A percentile compares a stretch with the other conserved stretches of the same genome.
Conservation (phyloP, 306 rosid species). For the Gleditsia sinensis region DNA sequence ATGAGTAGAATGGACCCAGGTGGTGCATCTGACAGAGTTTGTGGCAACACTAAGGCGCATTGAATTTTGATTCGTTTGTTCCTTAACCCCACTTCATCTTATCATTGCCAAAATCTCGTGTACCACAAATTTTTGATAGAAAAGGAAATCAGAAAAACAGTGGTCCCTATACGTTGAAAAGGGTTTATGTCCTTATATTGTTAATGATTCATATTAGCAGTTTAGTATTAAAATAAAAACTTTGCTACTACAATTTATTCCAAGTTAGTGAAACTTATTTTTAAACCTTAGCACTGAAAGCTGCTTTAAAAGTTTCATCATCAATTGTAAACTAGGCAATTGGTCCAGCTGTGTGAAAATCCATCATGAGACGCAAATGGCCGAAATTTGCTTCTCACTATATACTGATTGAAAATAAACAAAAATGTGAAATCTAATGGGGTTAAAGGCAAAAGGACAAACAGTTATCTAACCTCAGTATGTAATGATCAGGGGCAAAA, state of each 20-base stretch:
- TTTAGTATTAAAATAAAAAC: background rate
- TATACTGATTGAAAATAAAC: background rate
- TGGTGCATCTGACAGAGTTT: slow-evolving; percentile 31
- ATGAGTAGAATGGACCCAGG: background rate
- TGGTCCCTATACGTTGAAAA: background rate
- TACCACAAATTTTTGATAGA: background rate
- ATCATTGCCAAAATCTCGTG: background rate
- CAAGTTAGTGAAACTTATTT: background rate
- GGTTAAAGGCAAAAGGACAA: background rate
- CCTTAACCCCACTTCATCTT: slow-evolving; percentile 6
- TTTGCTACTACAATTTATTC: too few species aligned
- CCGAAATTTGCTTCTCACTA: background rate
- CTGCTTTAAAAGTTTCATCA: background rate
- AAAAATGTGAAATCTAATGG: background rate
- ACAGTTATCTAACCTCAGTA: background rate
- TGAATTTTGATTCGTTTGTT: slow-evolving; percentile 30
- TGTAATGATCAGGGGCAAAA: background rate
- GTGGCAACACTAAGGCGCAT: slow-evolving; percentile 24
- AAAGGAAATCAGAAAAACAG: slow-evolving; percentile 6
- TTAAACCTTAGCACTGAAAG: background rate
- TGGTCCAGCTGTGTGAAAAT: background rate
- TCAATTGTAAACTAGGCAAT: too few species aligned
- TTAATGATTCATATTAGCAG: background rate
- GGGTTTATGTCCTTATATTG: slow-evolving; percentile 15
- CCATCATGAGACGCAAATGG: background rate